phyloP scores from a whole-genome alignment of 2,329 filamentous ascomycete species.

The Colletotrichum neosansevieriae region DNA sequence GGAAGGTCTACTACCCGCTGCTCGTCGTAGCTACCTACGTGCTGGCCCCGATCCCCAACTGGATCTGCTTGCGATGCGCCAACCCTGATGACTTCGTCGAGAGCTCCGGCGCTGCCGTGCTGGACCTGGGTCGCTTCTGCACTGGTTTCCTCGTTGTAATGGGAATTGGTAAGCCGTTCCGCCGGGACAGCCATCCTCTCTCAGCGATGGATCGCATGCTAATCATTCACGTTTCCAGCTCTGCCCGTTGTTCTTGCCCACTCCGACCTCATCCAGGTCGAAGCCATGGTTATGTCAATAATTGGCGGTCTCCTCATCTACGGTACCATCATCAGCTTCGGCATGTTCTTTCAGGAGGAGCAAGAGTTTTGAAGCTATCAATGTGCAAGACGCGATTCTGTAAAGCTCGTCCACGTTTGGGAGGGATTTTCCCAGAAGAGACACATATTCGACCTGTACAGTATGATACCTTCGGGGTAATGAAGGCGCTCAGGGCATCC shows the following conservation, averaged over 20 bases:
- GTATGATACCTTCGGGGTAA: conserved; percentile 31
- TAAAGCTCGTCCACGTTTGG: conserved; percentile 2
- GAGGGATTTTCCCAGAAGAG: not conserved
- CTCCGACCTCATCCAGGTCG: conserved; percentile 81
- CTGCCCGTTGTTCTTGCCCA: conserved; percentile 91
- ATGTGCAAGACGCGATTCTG: not conserved
- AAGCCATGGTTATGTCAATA: conserved; percentile 96
- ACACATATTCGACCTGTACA: conserved; percentile 28
- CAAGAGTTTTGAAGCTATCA: conserved; percentile 80
- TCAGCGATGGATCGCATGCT: conserved; percentile 17
- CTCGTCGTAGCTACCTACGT: conserved; percentile 97
- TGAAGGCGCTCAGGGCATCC: conserved; percentile 32
- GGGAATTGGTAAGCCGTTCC: conserved; percentile 83
- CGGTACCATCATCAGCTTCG: conserved; percentile 97
- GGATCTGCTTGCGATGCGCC: conserved; percentile 89
- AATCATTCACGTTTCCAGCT: conserved; percentile 63
- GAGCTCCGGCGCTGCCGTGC: conserved; percentile 84
- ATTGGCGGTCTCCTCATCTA: conserved; percentile 94
- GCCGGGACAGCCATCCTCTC: not conserved
- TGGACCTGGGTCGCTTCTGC: conserved; percentile 93
- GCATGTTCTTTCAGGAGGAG: conserved; percentile 98
- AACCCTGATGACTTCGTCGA: conserved; percentile 96
- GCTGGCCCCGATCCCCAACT: conserved; percentile 94
- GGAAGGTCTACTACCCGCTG: conserved; percentile 93
- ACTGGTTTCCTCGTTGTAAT: conserved; percentile 97